Evolutionary conservation across 176 grass and related monocot species (phyloP).

Genomic region (Typha latifolia): DNA sequence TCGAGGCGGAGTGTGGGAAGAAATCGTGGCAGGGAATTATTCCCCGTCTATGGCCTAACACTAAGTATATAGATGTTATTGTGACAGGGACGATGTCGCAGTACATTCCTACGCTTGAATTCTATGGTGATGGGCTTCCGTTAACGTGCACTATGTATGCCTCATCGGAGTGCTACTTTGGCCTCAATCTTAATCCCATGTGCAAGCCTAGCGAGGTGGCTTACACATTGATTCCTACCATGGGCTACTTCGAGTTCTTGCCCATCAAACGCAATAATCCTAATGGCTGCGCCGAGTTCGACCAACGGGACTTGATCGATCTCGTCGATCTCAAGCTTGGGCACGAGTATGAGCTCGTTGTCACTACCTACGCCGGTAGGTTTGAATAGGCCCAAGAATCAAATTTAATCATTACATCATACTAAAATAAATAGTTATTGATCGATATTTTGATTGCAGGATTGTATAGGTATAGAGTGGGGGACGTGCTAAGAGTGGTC

Average conservation of each 20-base stretch:
- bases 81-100: constrained; percentile 96
- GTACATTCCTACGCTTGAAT: constrained; percentile 88
- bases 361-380: constrained; percentile 84
- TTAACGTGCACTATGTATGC: constrained; percentile 97
- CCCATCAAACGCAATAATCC: constrained; percentile 24
- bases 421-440: not conserved
- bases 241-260: constrained; percentile 95
- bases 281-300: constrained; percentile 32
- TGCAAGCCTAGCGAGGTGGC: constrained; percentile 77
- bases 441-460: constrained; percentile 32
- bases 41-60: constrained; percentile 72
- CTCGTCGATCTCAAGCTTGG: constrained; percentile 78
- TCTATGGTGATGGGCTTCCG: constrained; percentile 67
- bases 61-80: constrained; percentile 93
- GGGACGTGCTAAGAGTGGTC: constrained; percentile 73
- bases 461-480: constrained; percentile 90
- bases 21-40: constrained; percentile 81
- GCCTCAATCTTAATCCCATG: constrained; percentile 87
- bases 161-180: constrained; percentile 92
- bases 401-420: not conserved
- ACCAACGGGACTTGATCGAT: constrained; percentile 59
- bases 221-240: constrained; percentile 94
- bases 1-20: constrained; percentile 59
- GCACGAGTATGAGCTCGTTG: constrained; percentile 83
- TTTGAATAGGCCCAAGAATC: not conserved